Base-by-base conservation (phyloP, 208 protist species). In the Acanthamoeba lenticulata region DNA sequence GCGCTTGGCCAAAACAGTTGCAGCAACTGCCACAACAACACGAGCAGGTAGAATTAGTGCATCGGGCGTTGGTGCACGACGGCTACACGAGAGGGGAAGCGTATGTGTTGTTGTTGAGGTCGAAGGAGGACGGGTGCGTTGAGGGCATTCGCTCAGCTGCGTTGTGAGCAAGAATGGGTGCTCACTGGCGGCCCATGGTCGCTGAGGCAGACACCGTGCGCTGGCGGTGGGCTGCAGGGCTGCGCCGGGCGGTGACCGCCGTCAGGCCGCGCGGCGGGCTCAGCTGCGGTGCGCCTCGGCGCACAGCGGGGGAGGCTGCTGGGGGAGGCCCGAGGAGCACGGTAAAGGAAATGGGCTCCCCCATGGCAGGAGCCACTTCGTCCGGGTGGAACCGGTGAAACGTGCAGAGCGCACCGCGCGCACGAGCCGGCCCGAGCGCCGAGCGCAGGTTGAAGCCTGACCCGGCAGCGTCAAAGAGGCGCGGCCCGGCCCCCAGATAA, bases 271-370 rank as follows among this genome's bases (percentile, higher is more conserved):
- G 34, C 36, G 72, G 72, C 72, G 72, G 72, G 42, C 72, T 83
- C 24, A n/a, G 36, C 9, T 15, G 38, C 19, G 11, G 32, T 7
- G 19, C 17, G 6, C 52, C 52, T 27, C 52, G 52, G 17, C 52
- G 40, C 24, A 24, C 36, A 7, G 72, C 9, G 6, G 36, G 36
- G 7, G 69, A 79, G 11, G 72, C 4, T 38, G 47, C 21, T 3
- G 81, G 38, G 52, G 45, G 5, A 2, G 81, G 17, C 52, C 81
- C 81, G 11, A 90, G 52, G 24, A 90, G 49, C 1, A 90, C 36
- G 3, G 81, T 90, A 32, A 90, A 90, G 47, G 81, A 90, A 21
- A 90, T 90, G 81, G 81, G 81, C 29, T 60, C 15, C n/a, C 47
- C 52, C 72, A 49, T 49, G 47, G 49, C 49, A 29, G 6, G 27